phyloP scores from a whole-genome alignment of 176 grass and related monocot genomes.

The Phoenix dactylifera region DNA sequence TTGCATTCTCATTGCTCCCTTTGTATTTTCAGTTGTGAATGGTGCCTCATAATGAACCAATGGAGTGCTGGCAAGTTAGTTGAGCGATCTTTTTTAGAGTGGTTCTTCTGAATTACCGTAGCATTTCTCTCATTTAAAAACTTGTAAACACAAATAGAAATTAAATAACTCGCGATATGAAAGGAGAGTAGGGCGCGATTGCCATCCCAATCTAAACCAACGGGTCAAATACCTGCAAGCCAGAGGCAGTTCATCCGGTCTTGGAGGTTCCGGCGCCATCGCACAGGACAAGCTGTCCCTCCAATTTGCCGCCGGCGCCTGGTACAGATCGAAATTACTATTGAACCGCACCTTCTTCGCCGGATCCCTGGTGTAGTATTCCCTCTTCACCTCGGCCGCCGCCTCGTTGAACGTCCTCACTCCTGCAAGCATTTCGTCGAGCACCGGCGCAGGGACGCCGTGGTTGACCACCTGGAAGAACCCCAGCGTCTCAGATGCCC shows the following conservation, averaged over 20 bases:
- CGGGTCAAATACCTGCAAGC: constrained; percentile 7
- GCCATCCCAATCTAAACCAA: too few species aligned
- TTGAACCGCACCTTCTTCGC: constrained; percentile 16
- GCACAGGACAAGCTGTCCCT: constrained; percentile 32
- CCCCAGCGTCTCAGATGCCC: constrained; percentile 24
- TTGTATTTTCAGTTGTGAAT: too few species aligned
- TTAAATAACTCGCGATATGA: too few species aligned
- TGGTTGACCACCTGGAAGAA: constrained; percentile 61
- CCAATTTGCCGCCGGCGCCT: constrained; percentile 36
- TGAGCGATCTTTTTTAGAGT: too few species aligned
- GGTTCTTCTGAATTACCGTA: too few species aligned
- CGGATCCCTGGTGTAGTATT: constrained; percentile 41
- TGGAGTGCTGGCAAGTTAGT: too few species aligned
- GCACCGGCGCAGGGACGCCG: constrained; percentile 13
- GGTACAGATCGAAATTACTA: constrained; percentile 43
- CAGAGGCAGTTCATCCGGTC: constrained; percentile 18
- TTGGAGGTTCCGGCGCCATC: constrained; percentile 18
- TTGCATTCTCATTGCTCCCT: too few species aligned
- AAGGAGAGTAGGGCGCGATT: too few species aligned
- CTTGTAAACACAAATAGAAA: too few species aligned
- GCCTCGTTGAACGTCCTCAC: constrained; percentile 34
- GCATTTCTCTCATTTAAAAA: too few species aligned
- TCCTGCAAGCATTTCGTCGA: constrained; percentile 27
- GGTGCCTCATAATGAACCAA: too few species aligned
- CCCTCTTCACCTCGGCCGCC: constrained; percentile 19